Evolutionary conservation across 176 grass and related monocot species (phyloP).

Genomic region (Hsuehochloa calcarea): DNA sequence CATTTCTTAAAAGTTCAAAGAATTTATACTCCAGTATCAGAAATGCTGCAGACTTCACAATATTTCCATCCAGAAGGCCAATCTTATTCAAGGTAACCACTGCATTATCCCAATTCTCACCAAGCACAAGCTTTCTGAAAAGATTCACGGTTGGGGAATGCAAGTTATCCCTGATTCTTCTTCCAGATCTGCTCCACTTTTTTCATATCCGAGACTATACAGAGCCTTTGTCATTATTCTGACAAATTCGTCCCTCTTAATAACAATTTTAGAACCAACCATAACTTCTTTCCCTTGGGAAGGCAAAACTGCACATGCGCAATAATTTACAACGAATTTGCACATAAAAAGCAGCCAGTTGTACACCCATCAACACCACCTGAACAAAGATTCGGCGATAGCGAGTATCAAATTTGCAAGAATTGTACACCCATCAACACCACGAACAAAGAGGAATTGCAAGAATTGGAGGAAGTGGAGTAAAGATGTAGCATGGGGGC

Average conservation of each 20-base stretch:
- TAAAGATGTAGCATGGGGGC: too few relatives aligned
- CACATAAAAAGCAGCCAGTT: constrained; percentile 27
- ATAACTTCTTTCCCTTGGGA: background rate
- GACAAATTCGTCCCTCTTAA: constrained; percentile 89
- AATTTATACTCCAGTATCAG: constrained; percentile 93
- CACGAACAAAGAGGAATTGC: too few relatives aligned
- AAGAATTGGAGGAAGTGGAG: too few relatives aligned
- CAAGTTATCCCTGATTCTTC: constrained; percentile 92
- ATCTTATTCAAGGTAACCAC: constrained; percentile 77
- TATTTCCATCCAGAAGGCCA: constrained; percentile 62
- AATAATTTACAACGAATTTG: too few relatives aligned
- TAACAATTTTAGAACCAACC: constrained; percentile 82
- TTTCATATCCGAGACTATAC: constrained; percentile 88
- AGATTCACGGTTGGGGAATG: constrained; percentile 57
- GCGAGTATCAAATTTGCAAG: too few relatives aligned
- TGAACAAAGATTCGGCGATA: too few relatives aligned
- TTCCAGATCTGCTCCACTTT: constrained; percentile 70
- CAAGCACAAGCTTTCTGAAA: constrained; percentile 77
- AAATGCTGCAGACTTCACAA: constrained; percentile 63
- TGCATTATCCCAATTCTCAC: constrained; percentile 70
- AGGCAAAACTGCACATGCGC: too few relatives aligned
- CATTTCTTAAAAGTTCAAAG: constrained; percentile 70
- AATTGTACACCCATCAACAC: too few relatives aligned
- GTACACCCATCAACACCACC: too few relatives aligned
- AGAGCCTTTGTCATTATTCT: constrained; percentile 84